phyloP scores from a whole-genome alignment of 148 eudicot genomes.

The Heliamphora exappendiculata region DNA sequence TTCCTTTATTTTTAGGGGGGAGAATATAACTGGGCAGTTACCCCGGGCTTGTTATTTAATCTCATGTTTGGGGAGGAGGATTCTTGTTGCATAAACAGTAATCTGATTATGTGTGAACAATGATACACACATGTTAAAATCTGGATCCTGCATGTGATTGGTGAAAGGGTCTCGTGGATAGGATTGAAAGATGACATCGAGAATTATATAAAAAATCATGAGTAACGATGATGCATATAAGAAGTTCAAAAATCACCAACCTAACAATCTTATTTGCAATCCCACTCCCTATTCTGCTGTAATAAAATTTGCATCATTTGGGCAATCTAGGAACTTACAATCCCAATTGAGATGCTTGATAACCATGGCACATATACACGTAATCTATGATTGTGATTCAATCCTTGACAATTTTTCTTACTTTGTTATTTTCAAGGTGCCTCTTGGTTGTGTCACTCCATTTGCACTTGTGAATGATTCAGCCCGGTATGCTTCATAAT shows the following conservation, averaged over 20 bases:
- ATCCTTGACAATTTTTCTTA: slow-evolving; percentile 14
- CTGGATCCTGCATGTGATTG: background rate
- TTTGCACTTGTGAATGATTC: slow-evolving; percentile 80
- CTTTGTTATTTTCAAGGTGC: slow-evolving; percentile 51
- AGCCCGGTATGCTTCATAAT: slow-evolving; percentile 47
- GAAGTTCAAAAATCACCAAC: background rate
- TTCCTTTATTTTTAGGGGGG: background rate
- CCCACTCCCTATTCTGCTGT: too few species aligned
- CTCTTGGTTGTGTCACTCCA: slow-evolving; percentile 93
- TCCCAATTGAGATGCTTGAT: background rate
- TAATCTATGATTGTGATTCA: background rate
- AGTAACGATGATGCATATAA: background rate
- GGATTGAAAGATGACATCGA: background rate
- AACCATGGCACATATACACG: background rate
- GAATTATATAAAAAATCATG: background rate
- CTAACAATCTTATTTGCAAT: background rate
- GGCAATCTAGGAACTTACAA: too few species aligned
- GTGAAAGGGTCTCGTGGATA: background rate
- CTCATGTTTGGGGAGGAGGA: background rate
- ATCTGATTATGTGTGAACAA: background rate
- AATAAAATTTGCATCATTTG: too few species aligned
- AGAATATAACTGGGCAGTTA: background rate
- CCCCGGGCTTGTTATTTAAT: background rate
- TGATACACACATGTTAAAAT: background rate
- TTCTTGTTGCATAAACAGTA: background rate